phyloP scores from a whole-genome alignment of 2,329 filamentous ascomycete genomes.

The Cadophora luteo-olivacea region DNA sequence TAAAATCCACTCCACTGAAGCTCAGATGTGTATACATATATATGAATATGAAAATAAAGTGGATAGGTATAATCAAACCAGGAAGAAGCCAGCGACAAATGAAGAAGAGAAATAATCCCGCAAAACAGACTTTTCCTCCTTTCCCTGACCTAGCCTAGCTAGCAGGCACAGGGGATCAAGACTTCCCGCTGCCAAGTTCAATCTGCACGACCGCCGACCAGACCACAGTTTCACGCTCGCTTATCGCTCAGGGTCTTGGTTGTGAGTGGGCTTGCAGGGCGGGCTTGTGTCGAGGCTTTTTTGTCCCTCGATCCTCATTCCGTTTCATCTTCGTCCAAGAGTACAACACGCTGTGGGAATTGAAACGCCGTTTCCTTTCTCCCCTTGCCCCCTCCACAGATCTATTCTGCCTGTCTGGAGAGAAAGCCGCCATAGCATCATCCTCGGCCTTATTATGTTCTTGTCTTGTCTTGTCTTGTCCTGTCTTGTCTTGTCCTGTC shows the following conservation, averaged over 20 bases:
- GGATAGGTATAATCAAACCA: background rate
- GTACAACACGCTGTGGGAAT: background rate
- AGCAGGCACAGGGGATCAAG: background rate
- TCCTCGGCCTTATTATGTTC: background rate
- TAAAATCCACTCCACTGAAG: too few relatives aligned
- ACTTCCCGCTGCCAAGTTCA: slow-evolving; percentile 9
- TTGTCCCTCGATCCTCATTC: background rate
- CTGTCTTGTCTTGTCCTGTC: too few relatives aligned
- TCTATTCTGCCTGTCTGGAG: too few relatives aligned
- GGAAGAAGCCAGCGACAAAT: background rate
- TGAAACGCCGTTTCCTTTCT: background rate
- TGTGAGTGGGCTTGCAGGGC: background rate
- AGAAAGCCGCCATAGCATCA: background rate
- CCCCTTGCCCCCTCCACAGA: too few relatives aligned
- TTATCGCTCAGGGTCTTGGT: slow-evolving; percentile 11
- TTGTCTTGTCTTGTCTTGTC: too few relatives aligned
- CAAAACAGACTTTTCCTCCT: slow-evolving; percentile 6
- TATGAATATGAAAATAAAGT: background rate
- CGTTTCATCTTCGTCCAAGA: slow-evolving; percentile 17
- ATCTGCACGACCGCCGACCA: background rate
- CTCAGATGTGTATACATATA: background rate
- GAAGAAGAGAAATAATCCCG: background rate
- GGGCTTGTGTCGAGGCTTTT: background rate
- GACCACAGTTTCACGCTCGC: slow-evolving; percentile 13
- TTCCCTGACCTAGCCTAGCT: background rate